Evolutionary conservation across 2,329 filamentous ascomycete species (phyloP), one percentile per base, ranked within the genome.

Genomic region (Teratosphaeria epicoccoides): DNA sequence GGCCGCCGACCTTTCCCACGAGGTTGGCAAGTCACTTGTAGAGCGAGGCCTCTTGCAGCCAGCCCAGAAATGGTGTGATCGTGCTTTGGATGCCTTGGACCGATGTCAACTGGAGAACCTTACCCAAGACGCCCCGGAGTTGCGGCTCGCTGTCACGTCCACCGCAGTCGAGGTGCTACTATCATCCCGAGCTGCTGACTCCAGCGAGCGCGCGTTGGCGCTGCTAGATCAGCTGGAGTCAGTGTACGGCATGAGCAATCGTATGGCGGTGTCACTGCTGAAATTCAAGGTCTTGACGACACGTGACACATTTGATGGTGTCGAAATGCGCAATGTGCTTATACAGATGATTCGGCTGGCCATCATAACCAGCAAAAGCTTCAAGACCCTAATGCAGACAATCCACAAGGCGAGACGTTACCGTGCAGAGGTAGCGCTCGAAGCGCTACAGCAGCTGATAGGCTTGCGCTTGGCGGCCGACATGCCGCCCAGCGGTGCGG

Each of bases 21-120:
- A 85, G 53, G 85, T 95, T 40, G 88, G 88, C 3, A 81, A 76
- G 46, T 74, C 76, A 12, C 68, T 84, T 12, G 65, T 80, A 2
- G 66, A 63, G 2, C 78, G 76, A 49, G 69, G 73, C 6, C 74
- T 85, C 49, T 76, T 75, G 55, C 60, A 69, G 1, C 63, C 76
- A 44, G 84, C 87, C 0, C 65, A 76, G 1, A 82, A 78, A 60
- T 97, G 91, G 93, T 71, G 95, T 0, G 76, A 83, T 51, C 77
- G 86, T 57, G 82, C 87, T 2, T 74, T 80, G 47, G 71, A 81
- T 10, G 61, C 82, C 24, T 71, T 90, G 24, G 75, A 77, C 48
- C 61, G 63, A 20, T 79, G 81, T 50, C 73, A 78, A 7, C 61
- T 80, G 0, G 78, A 82, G 22, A 67, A 70, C 17, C 67, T 85